Evolutionary conservation across 768 basidiomycete genomes (phyloP).

Genomic region (Boletus tylopilopsis): DNA sequence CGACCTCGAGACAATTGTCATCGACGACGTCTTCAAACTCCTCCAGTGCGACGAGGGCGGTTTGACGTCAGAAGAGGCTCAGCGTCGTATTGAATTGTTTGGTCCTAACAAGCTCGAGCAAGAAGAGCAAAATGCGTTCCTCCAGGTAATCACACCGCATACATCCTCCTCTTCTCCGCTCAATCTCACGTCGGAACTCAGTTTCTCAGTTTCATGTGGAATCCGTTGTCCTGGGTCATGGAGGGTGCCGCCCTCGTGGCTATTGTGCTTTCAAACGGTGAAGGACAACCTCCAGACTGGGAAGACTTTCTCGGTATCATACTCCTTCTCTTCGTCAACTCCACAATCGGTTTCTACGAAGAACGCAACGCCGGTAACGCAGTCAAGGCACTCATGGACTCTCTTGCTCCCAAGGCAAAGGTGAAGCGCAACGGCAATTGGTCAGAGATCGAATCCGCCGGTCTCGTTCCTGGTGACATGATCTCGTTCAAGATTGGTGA

Average conservation of each 20-base stretch:
- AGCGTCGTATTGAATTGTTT: conserved; percentile 84
- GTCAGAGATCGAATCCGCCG: conserved; percentile 87
- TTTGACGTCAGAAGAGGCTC: conserved; percentile 70
- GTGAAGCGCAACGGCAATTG: conserved; percentile 83
- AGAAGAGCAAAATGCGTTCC: conserved; percentile 87
- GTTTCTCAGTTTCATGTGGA: conserved; percentile 99
- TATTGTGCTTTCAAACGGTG: conserved; percentile 94
- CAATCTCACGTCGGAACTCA: conserved; percentile 22
- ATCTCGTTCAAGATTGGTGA: conserved; percentile 99
- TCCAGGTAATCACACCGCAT: conserved; percentile 54
- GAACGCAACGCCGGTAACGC: conserved; percentile 97
- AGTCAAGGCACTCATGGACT: conserved; percentile 99
- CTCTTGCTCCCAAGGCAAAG: conserved; percentile 95
- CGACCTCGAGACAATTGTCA: conserved; percentile 93
- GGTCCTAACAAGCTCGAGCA: conserved; percentile 93
- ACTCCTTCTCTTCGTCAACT: conserved; percentile 89
- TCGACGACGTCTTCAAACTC: conserved; percentile 95
- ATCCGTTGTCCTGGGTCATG: conserved; percentile 99
- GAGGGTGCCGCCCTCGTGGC: conserved; percentile 93
- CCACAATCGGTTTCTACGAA: conserved; percentile 96
- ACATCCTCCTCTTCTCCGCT: background rate
- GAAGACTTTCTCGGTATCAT: conserved; percentile 97
- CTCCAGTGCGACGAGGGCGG: conserved; percentile 87
- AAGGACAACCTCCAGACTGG: conserved; percentile 86
- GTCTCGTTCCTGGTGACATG: conserved; percentile 93